Evolutionary conservation across 495 filamentous ascomycete species (phyloP).

Genomic region (Penicillium riverlandense): DNA sequence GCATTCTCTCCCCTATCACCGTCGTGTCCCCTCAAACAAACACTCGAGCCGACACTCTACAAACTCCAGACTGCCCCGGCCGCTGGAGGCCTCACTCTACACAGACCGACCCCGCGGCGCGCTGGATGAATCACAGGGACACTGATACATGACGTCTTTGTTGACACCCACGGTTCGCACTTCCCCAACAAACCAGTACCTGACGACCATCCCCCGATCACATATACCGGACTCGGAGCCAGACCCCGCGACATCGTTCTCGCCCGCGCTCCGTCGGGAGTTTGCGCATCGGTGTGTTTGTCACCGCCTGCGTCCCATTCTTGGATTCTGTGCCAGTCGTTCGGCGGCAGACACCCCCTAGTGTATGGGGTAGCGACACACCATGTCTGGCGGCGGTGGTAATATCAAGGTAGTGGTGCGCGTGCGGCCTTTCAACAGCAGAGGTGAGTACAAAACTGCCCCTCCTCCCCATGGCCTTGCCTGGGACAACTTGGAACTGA

Average conservation of each 20-base stretch:
- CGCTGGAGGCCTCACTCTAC: conserved; percentile 3
- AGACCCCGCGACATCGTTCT: conserved; percentile 8
- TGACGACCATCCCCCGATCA: conserved; percentile 5
- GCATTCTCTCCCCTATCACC: conserved; percentile 4
- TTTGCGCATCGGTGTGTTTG: conserved; percentile 27
- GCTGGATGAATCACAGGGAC: conserved; percentile 13
- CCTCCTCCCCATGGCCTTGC: not conserved
- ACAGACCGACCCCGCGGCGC: conserved; percentile 18
- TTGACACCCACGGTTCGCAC: conserved; percentile 25
- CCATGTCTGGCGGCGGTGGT: conserved; percentile 75
- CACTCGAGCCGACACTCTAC: too few relatives aligned
- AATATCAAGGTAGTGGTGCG: conserved; percentile 99
- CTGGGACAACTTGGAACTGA: not conserved
- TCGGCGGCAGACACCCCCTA: conserved; percentile 8
- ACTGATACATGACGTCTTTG: conserved; percentile 39
- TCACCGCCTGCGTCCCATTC: conserved; percentile 18
- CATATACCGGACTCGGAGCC: not conserved
- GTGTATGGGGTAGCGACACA: conserved; percentile 34
- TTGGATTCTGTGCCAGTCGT: conserved; percentile 6
- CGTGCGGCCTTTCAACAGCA: conserved; percentile 81
- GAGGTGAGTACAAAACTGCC: conserved; percentile 55
- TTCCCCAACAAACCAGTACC: conserved; percentile 4
- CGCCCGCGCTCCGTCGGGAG: conserved; percentile 34
- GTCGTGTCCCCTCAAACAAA: too few relatives aligned
- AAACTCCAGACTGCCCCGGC: not conserved